Conservation (phyloP, 1,284 basidiomycete species). For the Baeospora myosura region DNA sequence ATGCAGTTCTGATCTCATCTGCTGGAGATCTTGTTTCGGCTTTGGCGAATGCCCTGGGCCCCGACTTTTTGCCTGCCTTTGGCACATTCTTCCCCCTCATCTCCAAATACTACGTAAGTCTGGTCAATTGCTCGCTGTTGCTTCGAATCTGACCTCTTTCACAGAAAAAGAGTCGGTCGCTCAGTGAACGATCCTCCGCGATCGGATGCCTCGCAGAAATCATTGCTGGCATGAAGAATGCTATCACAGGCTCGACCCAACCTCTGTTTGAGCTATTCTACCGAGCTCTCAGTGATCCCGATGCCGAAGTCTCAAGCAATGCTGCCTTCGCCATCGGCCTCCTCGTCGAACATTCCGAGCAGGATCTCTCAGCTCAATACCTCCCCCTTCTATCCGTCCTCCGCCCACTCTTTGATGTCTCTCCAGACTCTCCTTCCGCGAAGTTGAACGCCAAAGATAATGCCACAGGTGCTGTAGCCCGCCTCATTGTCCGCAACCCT, state of each 20-base stretch:
- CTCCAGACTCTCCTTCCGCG: conserved; percentile 53
- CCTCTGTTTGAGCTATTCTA: conserved; percentile 81
- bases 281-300: conserved; percentile 76
- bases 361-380: conserved; percentile 84
- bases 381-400: conserved; percentile 73
- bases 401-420: conserved; percentile 74
- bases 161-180: conserved; percentile 78
- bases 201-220: conserved; percentile 95
- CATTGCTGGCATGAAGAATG: conserved; percentile 85
- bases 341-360: conserved; percentile 81
- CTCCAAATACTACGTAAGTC: conserved; percentile 85
- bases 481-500: conserved; percentile 82
- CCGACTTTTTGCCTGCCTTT: conserved; percentile 85
- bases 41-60: conserved; percentile 79
- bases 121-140: neutral
- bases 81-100: conserved; percentile 84
- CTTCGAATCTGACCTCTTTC: conserved; percentile 4
- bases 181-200: conserved; percentile 88
- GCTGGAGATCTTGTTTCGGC: conserved; percentile 93
- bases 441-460: conserved; percentile 90
- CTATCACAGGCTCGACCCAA: conserved; percentile 83
- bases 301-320: conserved; percentile 92
- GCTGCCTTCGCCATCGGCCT: conserved; percentile 93
- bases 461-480: conserved; percentile 86
- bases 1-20: conserved; percentile 90